phyloP scores from a whole-genome alignment of 225 moss, liverwort and hornwort genomes.

The Thuidium tamariscinum region DNA sequence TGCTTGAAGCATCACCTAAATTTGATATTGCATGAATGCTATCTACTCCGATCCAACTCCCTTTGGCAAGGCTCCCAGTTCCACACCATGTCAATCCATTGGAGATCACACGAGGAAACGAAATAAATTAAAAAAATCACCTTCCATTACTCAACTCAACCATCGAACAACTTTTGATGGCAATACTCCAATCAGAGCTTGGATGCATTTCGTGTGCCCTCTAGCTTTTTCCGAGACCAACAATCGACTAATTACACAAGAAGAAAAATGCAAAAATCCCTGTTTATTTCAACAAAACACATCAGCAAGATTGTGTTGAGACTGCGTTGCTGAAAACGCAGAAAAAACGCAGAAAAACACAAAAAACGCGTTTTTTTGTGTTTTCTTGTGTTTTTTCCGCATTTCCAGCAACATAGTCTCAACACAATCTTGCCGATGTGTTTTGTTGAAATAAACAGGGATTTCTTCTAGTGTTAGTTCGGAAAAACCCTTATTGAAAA shows the following conservation, averaged over 20 bases:
- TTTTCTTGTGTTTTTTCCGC: too few relatives aligned
- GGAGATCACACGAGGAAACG: neutral
- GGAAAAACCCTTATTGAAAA: neutral
- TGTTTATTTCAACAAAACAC: too few relatives aligned
- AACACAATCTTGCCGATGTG: too few relatives aligned
- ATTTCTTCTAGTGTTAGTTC: too few relatives aligned
- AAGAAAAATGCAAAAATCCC: neutral
- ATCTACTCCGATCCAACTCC: neutral
- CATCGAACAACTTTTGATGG: neutral
- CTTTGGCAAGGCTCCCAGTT: neutral
- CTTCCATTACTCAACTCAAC: neutral
- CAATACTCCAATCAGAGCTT: neutral
- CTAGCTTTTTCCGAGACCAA: neutral
- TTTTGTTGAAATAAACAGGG: too few relatives aligned
- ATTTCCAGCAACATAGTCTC: too few relatives aligned
- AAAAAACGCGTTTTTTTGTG: too few relatives aligned
- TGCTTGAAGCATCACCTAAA: neutral
- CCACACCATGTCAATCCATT: neutral
- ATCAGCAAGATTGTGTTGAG: too few relatives aligned
- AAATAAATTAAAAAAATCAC: neutral
- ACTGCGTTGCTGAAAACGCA: too few relatives aligned
- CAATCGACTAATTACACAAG: neutral
- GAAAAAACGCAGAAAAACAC: too few relatives aligned
- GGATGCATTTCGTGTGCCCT: neutral
- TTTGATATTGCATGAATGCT: neutral